These are phyloP conservation scores for Sisymbrium altissimum DNA, from an alignment of 345 rosid species.

Conservation along the genomic window DNA sequence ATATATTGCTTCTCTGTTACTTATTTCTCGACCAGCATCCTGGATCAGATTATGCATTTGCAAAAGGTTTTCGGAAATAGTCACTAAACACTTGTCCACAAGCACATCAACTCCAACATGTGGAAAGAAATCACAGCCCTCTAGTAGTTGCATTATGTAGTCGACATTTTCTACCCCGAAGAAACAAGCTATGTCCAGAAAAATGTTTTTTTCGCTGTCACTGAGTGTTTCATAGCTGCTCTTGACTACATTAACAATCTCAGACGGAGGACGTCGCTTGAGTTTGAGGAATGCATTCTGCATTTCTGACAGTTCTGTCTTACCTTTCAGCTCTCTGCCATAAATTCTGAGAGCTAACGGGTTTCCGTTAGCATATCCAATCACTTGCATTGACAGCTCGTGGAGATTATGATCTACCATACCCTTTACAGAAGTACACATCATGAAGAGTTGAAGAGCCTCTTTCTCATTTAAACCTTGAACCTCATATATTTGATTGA, in stretches of 20 bases:
- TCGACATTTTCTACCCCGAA: not conserved
- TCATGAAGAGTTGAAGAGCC: not conserved
- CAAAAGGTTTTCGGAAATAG: not conserved
- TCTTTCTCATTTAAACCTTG: not conserved
- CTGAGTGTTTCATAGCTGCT: constrained; percentile 12
- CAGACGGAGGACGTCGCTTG: not conserved
- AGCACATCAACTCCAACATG: constrained; percentile 21
- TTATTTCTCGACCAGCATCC: constrained; percentile 15
- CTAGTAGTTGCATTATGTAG: not conserved
- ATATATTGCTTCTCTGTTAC: not conserved
- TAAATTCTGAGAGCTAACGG: constrained; percentile 30
- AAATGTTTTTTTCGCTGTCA: not conserved
- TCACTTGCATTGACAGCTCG: not conserved
- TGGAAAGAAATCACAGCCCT: constrained; percentile 25
- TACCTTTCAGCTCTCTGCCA: not conserved
- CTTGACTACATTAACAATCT: constrained; percentile 1
- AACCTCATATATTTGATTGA: constrained; percentile 3
- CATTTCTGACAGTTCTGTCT: not conserved
- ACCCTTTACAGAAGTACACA: not conserved
- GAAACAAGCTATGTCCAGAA: not conserved
- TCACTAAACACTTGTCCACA: constrained; percentile 22
- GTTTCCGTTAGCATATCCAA: constrained; percentile 10
- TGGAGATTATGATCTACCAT: not conserved
- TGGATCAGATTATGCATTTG: constrained; percentile 18
- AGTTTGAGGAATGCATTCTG: not conserved